Evolutionary conservation across 495 filamentous ascomycete genomes (phyloP).

Genomic region (Penicillium lividum): DNA sequence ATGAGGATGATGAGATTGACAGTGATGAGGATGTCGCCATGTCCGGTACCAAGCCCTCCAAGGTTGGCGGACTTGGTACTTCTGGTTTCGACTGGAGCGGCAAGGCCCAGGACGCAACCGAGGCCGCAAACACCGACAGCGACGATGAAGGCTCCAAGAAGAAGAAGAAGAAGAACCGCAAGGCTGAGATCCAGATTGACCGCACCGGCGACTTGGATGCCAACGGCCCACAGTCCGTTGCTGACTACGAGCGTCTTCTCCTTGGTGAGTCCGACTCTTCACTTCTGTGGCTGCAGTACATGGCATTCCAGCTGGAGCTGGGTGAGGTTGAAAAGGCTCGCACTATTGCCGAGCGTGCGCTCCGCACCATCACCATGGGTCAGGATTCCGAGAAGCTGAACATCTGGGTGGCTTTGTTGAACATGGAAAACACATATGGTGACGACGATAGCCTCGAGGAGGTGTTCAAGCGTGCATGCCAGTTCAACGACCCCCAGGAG

Average conservation of each 20-base stretch:
- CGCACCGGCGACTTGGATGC: slow-evolving; percentile 84
- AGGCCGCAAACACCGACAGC: slow-evolving; percentile 41
- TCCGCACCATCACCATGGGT: slow-evolving; percentile 82
- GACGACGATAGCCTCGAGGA: slow-evolving; percentile 81
- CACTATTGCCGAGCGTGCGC: slow-evolving; percentile 83
- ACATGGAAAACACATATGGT: slow-evolving; percentile 90
- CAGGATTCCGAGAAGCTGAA: slow-evolving; percentile 90
- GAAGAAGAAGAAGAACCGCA: slow-evolving; percentile 80
- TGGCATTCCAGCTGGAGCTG: slow-evolving; percentile 93
- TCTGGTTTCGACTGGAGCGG: slow-evolving; percentile 89
- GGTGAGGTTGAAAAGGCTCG: slow-evolving; percentile 84
- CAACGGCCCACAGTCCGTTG: slow-evolving; percentile 84
- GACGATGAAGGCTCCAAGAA: slow-evolving; percentile 52
- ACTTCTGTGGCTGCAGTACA: slow-evolving; percentile 88
- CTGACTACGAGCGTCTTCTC: slow-evolving; percentile 90
- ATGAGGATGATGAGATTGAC: slow-evolving; percentile 48
- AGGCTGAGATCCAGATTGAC: slow-evolving; percentile 80
- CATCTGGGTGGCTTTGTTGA: slow-evolving; percentile 90
- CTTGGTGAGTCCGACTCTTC: slow-evolving; percentile 90
- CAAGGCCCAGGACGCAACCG: slow-evolving; percentile 48
- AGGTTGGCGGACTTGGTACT: slow-evolving; percentile 63
- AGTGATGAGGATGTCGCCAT: slow-evolving; percentile 41
- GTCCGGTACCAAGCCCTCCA: slow-evolving; percentile 26
- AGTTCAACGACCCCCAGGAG: slow-evolving; percentile 88
- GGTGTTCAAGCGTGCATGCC: slow-evolving; percentile 88